phyloP scores from a whole-genome alignment of 2,329 filamentous ascomycete genomes.

The Aureobasidium sp. region DNA sequence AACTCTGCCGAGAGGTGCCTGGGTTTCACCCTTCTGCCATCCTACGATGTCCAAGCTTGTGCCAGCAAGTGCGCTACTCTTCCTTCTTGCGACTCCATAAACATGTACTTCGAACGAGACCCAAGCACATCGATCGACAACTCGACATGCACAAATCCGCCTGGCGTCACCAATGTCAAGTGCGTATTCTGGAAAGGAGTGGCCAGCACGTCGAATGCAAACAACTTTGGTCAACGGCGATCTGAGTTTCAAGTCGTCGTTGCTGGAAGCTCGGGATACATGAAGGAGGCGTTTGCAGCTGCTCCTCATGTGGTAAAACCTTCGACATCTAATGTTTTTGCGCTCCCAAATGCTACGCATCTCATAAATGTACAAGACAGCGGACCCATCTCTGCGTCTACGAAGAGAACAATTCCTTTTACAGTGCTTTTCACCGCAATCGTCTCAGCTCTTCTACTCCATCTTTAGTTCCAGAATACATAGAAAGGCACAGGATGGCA shows the following conservation, averaged over 20 bases:
- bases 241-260: conserved; percentile 11
- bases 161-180: conserved; percentile 26
- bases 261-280: neutral
- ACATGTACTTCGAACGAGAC: conserved; percentile 11
- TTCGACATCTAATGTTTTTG: neutral
- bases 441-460: neutral
- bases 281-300: conserved; percentile 15
- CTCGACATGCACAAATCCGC: conserved; percentile 27
- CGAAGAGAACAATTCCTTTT: neutral
- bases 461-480: neutral
- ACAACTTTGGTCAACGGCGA: conserved; percentile 22
- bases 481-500: no score
- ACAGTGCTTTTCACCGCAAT: no score
- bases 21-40: neutral
- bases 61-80: neutral
- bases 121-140: conserved; percentile 22
- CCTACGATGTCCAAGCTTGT: neutral
- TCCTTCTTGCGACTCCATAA: conserved; percentile 11
- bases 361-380: neutral
- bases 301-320: conserved; percentile 2
- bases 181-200: conserved; percentile 24
- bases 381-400: neutral
- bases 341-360: conserved; percentile 9
- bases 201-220: conserved; percentile 19
- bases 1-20: neutral